Evolutionary conservation across 345 rosid genomes (phyloP), one percentile per base, ranked within the genome.

Genomic region (Arabis hirsuta): DNA sequence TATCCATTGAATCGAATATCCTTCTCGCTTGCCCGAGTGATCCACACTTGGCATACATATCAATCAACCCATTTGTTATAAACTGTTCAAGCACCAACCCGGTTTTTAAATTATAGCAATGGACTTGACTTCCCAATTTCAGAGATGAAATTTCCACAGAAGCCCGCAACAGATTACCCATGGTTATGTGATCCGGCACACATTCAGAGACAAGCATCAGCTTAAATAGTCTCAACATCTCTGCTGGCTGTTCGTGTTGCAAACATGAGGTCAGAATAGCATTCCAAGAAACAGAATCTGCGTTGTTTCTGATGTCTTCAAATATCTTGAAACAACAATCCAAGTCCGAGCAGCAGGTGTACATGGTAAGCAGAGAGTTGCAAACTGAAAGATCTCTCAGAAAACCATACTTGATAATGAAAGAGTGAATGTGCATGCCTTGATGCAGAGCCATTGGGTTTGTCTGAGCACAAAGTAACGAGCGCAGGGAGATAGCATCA

Each of bases 21-120:
- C 55, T 46, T 31, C 53, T 67, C 0, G 95, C 87, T 78, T 65
- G 78, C 74, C 46, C 77, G 20, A 86, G 80, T 34, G 84, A 85
- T 14, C 98, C 98, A 54, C 90, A 90, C 65, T 92, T 92, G 24
- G 82, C 79, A 55, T 92, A 86, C 92, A 90, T 79, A 87, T 92
- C 90, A 24, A 84, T 77, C 55, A 92, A 72, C 8, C 89, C 82
- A 62, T 92, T 92, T 50, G 29, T 65, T 41, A 82, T 77, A 66
- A 79, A 78, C 22, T 81, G 82, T 57, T 85, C 85, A 57, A 50
- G 79, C 39, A 64, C 45, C 76, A 85, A 73, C 24, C 85, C 89
- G 9, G 76, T 56, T 87, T 88, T 88, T 16, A 84, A 3, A 34
- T 79, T 70, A 58, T 80, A 73, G 79, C 85, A 80, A 69, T 86